Percentiles rank a stretch among this genome's conserved stretches.
These are phyloP conservation scores for Tilletia walkeri DNA, from an alignment of 1,284 basidiomycete species.

Conservation along the genomic window DNA sequence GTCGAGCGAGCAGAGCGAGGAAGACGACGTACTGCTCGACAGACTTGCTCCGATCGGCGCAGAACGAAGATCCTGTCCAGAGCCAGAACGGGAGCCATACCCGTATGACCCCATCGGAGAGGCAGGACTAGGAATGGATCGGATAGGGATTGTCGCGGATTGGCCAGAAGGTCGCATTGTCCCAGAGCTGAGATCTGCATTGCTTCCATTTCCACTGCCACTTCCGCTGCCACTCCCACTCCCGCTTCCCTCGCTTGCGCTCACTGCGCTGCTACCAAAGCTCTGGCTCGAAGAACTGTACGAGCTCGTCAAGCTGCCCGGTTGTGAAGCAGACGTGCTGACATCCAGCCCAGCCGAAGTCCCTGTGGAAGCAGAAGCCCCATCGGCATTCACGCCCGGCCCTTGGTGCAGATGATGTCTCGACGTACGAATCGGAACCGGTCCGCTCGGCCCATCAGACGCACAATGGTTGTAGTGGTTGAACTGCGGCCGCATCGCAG, in stretches of 20 bases:
- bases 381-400: neutral
- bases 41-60: neutral
- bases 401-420: slow-evolving; percentile 5
- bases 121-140: neutral
- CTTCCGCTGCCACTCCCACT: neutral
- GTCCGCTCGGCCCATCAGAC: slow-evolving; percentile 10
- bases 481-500: neutral
- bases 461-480: slow-evolving; percentile 12
- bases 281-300: neutral
- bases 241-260: slow-evolving; percentile 10
- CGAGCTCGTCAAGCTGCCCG: slow-evolving; percentile 12
- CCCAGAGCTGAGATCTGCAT: neutral
- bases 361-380: neutral
- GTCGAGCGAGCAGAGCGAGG: slow-evolving; percentile 16
- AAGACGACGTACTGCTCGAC: slow-evolving; percentile 12
- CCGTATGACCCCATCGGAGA: neutral
- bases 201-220: neutral
- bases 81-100: neutral
- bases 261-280: slow-evolving; percentile 1
- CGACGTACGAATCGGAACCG: slow-evolving; percentile 1
- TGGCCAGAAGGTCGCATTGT: neutral
- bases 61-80: neutral
- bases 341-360: neutral
- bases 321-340: neutral
- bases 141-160: slow-evolving; percentile 8